Conservation (phyloP, 2,329 filamentous ascomycete species). For the Westerdykella sp. region DNA sequence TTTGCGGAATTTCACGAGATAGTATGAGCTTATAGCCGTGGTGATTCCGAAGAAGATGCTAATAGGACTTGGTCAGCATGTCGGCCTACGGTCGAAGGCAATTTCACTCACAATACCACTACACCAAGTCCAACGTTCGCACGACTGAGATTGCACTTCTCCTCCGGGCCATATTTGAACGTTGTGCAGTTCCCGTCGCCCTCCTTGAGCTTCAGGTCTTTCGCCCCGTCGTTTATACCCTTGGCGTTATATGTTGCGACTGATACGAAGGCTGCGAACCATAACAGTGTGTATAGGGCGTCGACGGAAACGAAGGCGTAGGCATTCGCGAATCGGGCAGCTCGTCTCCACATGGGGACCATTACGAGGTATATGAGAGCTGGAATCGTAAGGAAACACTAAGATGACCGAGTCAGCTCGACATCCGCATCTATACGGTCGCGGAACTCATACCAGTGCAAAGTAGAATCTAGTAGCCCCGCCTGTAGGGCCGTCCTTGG, state of each 20-base stretch:
- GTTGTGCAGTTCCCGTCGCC: conserved; percentile 47
- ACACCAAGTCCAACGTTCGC: conserved; percentile 52
- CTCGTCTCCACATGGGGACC: conserved; percentile 56
- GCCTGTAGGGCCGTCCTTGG: conserved; percentile 48
- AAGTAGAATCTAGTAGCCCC: conserved; percentile 53
- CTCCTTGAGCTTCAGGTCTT: conserved; percentile 36
- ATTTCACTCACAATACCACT: conserved; percentile 48
- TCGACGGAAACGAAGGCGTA: conserved; percentile 56
- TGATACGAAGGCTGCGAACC: conserved; percentile 54
- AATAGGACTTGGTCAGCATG: not conserved
- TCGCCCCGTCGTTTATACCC: conserved; percentile 48
- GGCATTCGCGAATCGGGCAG: conserved; percentile 53
- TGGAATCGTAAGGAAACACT: conserved; percentile 57
- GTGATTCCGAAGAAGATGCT: conserved; percentile 52
- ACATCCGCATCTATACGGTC: conserved; percentile 5
- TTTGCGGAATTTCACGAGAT: conserved; percentile 51
- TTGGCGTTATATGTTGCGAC: conserved; percentile 51
- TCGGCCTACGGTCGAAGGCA: conserved; percentile 1
- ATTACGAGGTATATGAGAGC: conserved; percentile 55
- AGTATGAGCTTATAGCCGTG: conserved; percentile 49
- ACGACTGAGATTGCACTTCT: conserved; percentile 53
- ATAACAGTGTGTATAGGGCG: conserved; percentile 48
- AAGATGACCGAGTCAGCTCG: not conserved
- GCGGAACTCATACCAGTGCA: conserved; percentile 44
- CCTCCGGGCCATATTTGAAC: conserved; percentile 50